phyloP scores from a whole-genome alignment of 768 basidiomycete species.

The Termitomyces titanicus region DNA sequence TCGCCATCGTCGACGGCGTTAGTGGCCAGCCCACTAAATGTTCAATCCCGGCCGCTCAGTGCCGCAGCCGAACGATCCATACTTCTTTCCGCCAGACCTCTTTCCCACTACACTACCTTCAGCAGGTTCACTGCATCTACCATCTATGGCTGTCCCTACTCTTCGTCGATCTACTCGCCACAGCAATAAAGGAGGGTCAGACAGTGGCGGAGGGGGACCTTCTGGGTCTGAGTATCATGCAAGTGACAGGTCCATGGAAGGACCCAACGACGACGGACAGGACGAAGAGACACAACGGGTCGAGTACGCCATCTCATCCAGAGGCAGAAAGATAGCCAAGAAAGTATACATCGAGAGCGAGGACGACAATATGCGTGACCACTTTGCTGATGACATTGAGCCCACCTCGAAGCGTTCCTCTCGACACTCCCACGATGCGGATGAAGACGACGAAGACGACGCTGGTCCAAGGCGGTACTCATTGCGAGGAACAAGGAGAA shows the following conservation, averaged over 20 bases:
- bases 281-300: conserved; percentile 30
- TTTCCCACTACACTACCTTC: conserved; percentile 8
- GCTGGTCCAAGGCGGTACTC: conserved; percentile 22
- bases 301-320: conserved; percentile 23
- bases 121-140: conserved; percentile 23
- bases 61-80: background rate
- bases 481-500: conserved; percentile 5
- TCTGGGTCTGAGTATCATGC: conserved; percentile 50
- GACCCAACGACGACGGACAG: conserved; percentile 19
- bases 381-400: conserved; percentile 28
- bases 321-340: conserved; percentile 40
- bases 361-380: conserved; percentile 29
- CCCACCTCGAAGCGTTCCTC: conserved; percentile 9
- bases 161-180: conserved; percentile 33
- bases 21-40: conserved; percentile 9
- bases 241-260: conserved; percentile 41
- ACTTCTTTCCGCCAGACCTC: conserved; percentile 4
- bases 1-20: conserved; percentile 8
- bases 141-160: conserved; percentile 15
- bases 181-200: conserved; percentile 23
- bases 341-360: conserved; percentile 44
- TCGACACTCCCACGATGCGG: conserved; percentile 17
- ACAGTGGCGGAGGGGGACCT: conserved; percentile 24
- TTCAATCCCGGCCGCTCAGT: background rate
- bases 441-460: conserved; percentile 19